phyloP scores from a whole-genome alignment of 169 alveolate genomes.

The Eimeria maxima region DNA sequence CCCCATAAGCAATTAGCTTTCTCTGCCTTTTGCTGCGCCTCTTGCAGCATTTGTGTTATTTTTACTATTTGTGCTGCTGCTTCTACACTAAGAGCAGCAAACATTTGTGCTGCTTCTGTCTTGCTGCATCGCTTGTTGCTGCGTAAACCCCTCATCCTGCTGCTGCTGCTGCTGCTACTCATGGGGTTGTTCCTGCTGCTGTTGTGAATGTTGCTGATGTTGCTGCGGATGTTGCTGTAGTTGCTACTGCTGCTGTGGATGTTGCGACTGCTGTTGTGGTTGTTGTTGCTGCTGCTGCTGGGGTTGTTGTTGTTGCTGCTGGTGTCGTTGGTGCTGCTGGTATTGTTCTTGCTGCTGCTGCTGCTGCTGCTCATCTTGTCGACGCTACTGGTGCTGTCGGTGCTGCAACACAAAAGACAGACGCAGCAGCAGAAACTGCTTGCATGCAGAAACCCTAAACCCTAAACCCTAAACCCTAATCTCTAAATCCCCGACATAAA shows the following conservation, averaged over 20 bases:
- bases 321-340: too few relatives aligned
- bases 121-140: background rate
- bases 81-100: background rate
- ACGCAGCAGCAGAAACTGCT: background rate
- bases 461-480: background rate
- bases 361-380: too few relatives aligned
- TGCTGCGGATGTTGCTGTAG: background rate
- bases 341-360: too few relatives aligned
- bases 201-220: background rate
- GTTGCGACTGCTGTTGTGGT: background rate
- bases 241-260: background rate
- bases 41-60: background rate
- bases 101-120: background rate
- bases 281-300: background rate
- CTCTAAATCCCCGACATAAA: background rate
- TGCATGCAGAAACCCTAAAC: background rate
- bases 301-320: background rate
- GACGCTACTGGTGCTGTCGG: too few relatives aligned
- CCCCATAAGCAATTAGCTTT: background rate
- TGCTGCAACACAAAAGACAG: background rate
- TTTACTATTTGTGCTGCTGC: background rate
- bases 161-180: slow-evolving; percentile 25
- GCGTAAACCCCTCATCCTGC: background rate
- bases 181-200: slow-evolving; percentile 1
- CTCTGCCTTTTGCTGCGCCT: background rate